Evolutionary conservation across 108 stramenopile species (phyloP), one percentile per base, ranked within the genome.

Genomic region (Cyclotella baltica): DNA sequence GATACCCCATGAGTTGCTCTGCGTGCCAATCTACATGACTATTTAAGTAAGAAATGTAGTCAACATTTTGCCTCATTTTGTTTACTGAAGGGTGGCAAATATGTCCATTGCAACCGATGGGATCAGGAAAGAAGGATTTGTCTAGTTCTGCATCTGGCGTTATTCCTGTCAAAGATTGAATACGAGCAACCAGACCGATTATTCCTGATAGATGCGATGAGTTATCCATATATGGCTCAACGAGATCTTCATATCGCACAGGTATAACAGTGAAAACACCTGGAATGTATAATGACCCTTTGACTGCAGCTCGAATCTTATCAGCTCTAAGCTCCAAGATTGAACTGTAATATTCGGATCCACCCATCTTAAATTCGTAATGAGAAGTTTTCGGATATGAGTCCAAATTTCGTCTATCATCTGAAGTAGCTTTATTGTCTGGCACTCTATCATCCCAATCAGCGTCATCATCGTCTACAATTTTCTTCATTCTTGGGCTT

Each of bases 281-380:
- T 20, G 67, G 73, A 46, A 79, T 88, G 37, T 65, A 50, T 30
- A 62, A 31, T 9, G 73, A 81, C 19, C 90, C 78, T 35, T 76
- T 70, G 38, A 90, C 69, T 3, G 81, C 77, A 55, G 92, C 83
- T 0, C 51, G 73, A 28, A 90, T 69, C 47, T 86, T 86, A 27
- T 80, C 84, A 4, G 85, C 80, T 23, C 89, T 66, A 56, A 88
- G 74, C 37, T 79, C 76, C 25, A 90, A 35, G 34, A 95, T 89
- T 53, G 89, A 92, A 57, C 80, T 72, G 67, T 85, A 93, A 38
- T 75, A 51, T 13, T 88, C 89, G 67, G 78, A 78, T 27, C 87
- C 89, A 78, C 88, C 89, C 40, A 88, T 82, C 65, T 88, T 74
- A 84, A 87, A 83, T 85, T 93, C 92, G 62, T 93, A 93, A 72